Conservation (phyloP, 305 asterid genomes). For the Galium porrigens region DNA sequence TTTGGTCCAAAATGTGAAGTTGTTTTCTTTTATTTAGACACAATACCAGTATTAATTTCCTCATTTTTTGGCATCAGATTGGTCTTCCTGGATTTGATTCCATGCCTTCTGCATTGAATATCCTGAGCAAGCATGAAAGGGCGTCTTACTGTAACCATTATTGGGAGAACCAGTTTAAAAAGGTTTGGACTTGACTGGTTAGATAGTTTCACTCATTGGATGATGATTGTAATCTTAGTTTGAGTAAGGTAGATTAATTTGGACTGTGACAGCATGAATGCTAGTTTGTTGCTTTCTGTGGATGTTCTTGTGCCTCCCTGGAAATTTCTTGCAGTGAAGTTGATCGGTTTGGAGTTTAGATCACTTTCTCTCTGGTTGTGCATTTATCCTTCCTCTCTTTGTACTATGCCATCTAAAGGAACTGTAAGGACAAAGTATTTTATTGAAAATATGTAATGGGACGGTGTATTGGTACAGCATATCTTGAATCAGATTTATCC, state of each 20-base stretch:
- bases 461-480: not conserved
- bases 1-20: slow-evolving; percentile 2
- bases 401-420: not conserved
- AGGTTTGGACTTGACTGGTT: slow-evolving; percentile 37
- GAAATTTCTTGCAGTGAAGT: not conserved
- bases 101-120: slow-evolving; percentile 86
- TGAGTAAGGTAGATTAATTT: slow-evolving; percentile 1
- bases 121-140: slow-evolving; percentile 93
- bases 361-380: not conserved
- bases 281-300: not conserved
- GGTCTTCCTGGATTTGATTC: slow-evolving; percentile 99
- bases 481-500: not conserved
- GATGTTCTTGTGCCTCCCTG: not conserved
- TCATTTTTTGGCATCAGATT: slow-evolving; percentile 50
- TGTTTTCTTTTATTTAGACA: slow-evolving; percentile 7
- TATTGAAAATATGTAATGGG: not conserved
- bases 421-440: not conserved
- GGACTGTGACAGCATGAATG: not conserved
- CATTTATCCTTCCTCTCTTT: not conserved
- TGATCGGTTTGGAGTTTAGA: not conserved
- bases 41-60: slow-evolving; percentile 11
- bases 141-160: slow-evolving; percentile 90
- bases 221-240: slow-evolving; percentile 1
- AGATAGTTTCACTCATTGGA: not conserved
- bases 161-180: slow-evolving; percentile 97